Conservation (phyloP, 176 grass and related monocot species). For the Poa annua region DNA sequence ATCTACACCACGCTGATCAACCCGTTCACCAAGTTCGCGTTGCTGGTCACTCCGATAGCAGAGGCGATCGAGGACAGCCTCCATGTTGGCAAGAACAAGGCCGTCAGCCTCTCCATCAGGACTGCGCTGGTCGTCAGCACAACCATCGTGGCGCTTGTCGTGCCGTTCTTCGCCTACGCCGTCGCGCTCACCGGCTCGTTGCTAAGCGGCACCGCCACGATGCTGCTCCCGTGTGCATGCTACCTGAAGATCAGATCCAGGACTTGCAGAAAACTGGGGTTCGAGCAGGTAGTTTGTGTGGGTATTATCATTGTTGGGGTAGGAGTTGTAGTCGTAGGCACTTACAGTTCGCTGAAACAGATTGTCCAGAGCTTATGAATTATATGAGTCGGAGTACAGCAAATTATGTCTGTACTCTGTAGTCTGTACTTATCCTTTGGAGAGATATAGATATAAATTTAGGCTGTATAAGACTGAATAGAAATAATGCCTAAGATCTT, state of each 20-base stretch:
- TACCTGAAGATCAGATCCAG: slow-evolving; percentile 79
- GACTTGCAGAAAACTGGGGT: slow-evolving; percentile 44
- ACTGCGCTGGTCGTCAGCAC: slow-evolving; percentile 74
- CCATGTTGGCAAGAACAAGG: slow-evolving; percentile 46
- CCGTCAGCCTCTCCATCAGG: slow-evolving; percentile 42
- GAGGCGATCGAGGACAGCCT: slow-evolving; percentile 72
- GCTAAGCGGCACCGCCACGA: slow-evolving; percentile 68
- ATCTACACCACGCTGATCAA: slow-evolving; percentile 91
- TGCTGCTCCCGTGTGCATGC: slow-evolving; percentile 72
- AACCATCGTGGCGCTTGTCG: slow-evolving; percentile 51
- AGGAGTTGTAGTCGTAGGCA: slow-evolving; percentile 59
- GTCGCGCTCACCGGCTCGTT: slow-evolving; percentile 71
- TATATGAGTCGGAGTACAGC: slow-evolving; percentile 21
- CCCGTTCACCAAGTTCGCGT: slow-evolving; percentile 69
- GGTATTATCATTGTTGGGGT: slow-evolving; percentile 57
- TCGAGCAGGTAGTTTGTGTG: slow-evolving; percentile 55
- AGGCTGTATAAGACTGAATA: not conserved
- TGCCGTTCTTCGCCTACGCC: slow-evolving; percentile 69
- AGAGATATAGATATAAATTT: not conserved
- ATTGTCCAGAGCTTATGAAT: slow-evolving; percentile 71
- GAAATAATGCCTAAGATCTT: not conserved
- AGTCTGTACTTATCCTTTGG: not conserved
- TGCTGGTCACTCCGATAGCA: slow-evolving; percentile 53
- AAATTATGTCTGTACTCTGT: not conserved
- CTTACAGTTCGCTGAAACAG: slow-evolving; percentile 70